Evolutionary conservation across 306 rosid species (phyloP).

Genomic region (Abrus precatorius): DNA sequence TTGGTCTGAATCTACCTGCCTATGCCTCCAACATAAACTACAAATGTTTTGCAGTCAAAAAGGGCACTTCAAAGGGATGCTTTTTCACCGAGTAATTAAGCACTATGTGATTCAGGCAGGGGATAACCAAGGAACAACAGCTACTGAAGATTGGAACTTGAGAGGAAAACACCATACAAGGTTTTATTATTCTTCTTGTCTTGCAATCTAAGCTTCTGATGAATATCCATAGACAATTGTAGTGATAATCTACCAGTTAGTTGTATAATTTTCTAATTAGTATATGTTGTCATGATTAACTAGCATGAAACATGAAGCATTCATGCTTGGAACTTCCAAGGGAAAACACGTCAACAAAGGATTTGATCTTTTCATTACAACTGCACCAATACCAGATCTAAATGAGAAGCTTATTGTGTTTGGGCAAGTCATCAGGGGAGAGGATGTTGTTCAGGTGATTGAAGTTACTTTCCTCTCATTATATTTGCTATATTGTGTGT

Average conservation of each 20-base stretch:
- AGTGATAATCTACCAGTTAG: conserved; percentile 23
- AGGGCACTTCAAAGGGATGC: conserved; percentile 86
- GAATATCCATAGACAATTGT: background rate
- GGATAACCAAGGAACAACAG: conserved; percentile 70
- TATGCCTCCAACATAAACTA: conserved; percentile 35
- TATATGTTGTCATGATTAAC: conserved; percentile 26
- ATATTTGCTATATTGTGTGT: background rate
- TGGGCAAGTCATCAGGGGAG: conserved; percentile 92
- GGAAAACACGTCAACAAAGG: conserved; percentile 68
- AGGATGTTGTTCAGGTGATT: conserved; percentile 96
- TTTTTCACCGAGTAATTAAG: conserved; percentile 82
- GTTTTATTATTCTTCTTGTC: conserved; percentile 45
- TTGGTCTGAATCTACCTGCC: conserved; percentile 17
- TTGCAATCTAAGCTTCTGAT: conserved; percentile 10
- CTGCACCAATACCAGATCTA: conserved; percentile 97
- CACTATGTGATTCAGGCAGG: conserved; percentile 90
- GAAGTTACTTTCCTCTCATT: conserved; percentile 28
- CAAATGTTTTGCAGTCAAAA: conserved; percentile 75
- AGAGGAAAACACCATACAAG: conserved; percentile 77
- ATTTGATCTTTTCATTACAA: conserved; percentile 93
- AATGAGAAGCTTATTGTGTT: conserved; percentile 86
- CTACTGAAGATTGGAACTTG: conserved; percentile 82
- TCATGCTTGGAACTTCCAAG: conserved; percentile 94
- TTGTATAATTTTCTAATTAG: conserved; percentile 39
- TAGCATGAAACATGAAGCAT: conserved; percentile 93